phyloP scores from a whole-genome alignment of 768 basidiomycete species.

The Rhodotorula sphaerocarpa region DNA sequence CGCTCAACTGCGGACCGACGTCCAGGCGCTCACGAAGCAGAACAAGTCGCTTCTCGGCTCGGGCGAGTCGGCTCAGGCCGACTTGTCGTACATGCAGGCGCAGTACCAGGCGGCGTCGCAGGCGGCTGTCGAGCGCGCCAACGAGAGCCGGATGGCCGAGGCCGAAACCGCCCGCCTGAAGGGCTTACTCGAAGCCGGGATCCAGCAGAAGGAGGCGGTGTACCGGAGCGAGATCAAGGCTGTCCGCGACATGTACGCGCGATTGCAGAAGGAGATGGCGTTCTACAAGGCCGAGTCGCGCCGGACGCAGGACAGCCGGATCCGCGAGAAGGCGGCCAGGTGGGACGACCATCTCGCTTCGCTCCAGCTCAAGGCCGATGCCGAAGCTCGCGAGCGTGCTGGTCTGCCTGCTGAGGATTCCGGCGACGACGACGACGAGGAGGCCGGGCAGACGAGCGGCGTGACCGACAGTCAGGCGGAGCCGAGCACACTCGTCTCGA shows the following conservation, averaged over 20 bases:
- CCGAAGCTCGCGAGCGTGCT: background rate
- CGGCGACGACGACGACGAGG: constrained; percentile 7
- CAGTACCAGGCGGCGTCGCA: constrained; percentile 32
- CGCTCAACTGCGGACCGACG: constrained; percentile 12
- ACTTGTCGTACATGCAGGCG: constrained; percentile 31
- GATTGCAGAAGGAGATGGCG: constrained; percentile 3
- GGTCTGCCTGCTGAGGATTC: constrained; percentile 4
- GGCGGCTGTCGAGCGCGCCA: constrained; percentile 29
- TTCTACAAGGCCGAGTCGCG: constrained; percentile 2
- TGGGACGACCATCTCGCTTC: constrained; percentile 31
- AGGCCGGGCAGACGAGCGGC: background rate
- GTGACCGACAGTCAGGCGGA: background rate
- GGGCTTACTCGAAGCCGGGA: constrained; percentile 16
- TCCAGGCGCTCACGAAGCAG: constrained; percentile 4
- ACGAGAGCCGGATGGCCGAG: constrained; percentile 28
- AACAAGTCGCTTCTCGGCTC: constrained; percentile 24
- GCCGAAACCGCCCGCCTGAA: constrained; percentile 14
- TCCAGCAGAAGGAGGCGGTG: constrained; percentile 27
- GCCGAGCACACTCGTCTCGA: background rate
- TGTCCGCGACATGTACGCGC: background rate
- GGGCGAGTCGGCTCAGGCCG: constrained; percentile 24
- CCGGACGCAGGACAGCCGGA: background rate
- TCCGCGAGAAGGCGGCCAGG: constrained; percentile 25
- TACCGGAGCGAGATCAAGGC: constrained; percentile 2
- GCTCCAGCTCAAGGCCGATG: background rate